Conservation (phyloP, 371 early-diverging fungal genomes). For the Dentiscutata heterogama region DNA sequence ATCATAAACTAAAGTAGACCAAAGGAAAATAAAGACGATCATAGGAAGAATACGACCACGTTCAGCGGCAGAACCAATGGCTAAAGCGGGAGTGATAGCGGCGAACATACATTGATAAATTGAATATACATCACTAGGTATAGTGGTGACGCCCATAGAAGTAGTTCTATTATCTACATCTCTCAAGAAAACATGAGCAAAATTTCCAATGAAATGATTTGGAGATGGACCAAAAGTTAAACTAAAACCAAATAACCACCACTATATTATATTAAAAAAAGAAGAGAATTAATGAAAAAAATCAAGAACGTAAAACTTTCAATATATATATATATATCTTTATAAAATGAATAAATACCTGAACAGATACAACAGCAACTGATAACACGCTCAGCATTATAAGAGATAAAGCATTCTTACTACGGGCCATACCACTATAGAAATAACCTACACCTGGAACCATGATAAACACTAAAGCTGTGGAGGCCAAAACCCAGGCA, state of each 20-base stretch:
- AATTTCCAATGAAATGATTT: conserved; percentile 81
- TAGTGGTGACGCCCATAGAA: conserved; percentile 65
- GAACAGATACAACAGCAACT: conserved; percentile 83
- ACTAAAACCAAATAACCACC: conserved; percentile 89
- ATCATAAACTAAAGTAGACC: conserved; percentile 93
- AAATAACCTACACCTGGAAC: conserved; percentile 90
- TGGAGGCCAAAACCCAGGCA: conserved; percentile 74
- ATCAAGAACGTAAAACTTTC: too few species aligned
- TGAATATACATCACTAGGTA: conserved; percentile 79
- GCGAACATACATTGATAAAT: conserved; percentile 89
- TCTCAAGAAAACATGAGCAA: conserved; percentile 76
- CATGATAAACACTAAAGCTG: conserved; percentile 88
- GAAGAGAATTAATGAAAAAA: too few species aligned
- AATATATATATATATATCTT: too few species aligned
- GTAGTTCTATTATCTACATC: conserved; percentile 67
- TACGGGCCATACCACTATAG: conserved; percentile 91
- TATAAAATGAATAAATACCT: conserved; percentile 57
- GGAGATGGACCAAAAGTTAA: conserved; percentile 81
- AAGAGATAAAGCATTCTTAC: conserved; percentile 83
- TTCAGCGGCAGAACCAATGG: conserved; percentile 93
- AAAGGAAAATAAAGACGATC: conserved; percentile 90
- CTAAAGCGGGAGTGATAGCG: conserved; percentile 88
- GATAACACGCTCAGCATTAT: conserved; percentile 84
- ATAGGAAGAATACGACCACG: conserved; percentile 88
- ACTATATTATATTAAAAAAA: conserved; percentile 61